Conservation (phyloP, 257 asterid genomes). For the Paraleonurus japonicus region DNA sequence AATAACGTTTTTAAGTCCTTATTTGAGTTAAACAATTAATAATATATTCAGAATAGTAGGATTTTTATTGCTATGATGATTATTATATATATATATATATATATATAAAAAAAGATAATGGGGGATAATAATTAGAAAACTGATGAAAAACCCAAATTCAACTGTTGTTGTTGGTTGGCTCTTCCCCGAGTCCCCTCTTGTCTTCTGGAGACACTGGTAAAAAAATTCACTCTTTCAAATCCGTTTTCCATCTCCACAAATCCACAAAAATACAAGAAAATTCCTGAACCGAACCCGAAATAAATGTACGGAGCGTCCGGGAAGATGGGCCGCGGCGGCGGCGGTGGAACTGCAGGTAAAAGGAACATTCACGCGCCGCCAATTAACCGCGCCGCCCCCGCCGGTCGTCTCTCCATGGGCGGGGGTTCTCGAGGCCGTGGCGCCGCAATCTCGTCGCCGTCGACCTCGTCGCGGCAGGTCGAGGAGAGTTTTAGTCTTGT, state of each 20-base stretch:
- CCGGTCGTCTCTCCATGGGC: conserved; percentile 55
- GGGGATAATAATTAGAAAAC: conserved; percentile 5
- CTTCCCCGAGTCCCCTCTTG: conserved; percentile 29
- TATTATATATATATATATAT: too few species aligned
- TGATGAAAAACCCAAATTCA: conserved; percentile 32
- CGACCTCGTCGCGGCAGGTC: conserved; percentile 45
- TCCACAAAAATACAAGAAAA: conserved; percentile 4
- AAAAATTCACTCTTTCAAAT: conserved; percentile 12
- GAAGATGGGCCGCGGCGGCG: conserved; percentile 79
- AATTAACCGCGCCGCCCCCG: conserved; percentile 51
- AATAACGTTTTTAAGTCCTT: neutral
- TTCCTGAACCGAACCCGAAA: conserved; percentile 25
- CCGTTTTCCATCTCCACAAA: conserved; percentile 15
- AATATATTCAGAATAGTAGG: neutral
- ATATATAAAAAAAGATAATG: neutral
- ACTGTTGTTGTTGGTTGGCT: conserved; percentile 36
- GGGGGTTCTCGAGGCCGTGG: conserved; percentile 59
- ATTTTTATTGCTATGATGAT: neutral
- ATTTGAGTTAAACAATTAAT: neutral
- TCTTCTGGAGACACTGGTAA: conserved; percentile 29
- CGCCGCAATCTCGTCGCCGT: conserved; percentile 33
- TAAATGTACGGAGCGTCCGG: conserved; percentile 72
- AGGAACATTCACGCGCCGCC: conserved; percentile 65
- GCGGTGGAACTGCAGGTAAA: conserved; percentile 57
- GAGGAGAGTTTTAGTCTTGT: conserved; percentile 82